Conservation (phyloP, 805 yeast genomes). For the Myxozyma nipponensis region DNA sequence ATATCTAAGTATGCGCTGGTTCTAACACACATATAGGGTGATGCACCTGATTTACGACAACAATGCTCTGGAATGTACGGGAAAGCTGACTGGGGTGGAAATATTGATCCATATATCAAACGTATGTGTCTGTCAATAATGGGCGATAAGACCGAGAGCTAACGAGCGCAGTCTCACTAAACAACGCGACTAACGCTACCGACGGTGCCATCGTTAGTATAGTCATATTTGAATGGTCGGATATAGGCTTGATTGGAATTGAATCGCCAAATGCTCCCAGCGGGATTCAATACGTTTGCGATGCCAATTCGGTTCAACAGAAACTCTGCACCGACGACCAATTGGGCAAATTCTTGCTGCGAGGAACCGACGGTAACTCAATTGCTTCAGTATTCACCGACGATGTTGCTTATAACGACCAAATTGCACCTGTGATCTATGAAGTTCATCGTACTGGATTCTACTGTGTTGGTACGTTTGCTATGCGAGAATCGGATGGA, state of each 20-base stretch:
- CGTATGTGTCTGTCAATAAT: slow-evolving; percentile 34
- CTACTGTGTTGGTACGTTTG: slow-evolving; percentile 79
- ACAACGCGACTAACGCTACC: neutral
- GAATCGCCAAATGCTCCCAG: slow-evolving; percentile 41
- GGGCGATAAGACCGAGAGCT: too few relatives aligned
- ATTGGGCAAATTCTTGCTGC: slow-evolving; percentile 60
- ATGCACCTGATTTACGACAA: slow-evolving; percentile 54
- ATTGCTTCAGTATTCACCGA: slow-evolving; percentile 20
- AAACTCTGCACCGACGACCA: slow-evolving; percentile 54
- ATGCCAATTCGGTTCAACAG: slow-evolving; percentile 55
- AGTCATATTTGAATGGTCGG: slow-evolving; percentile 79
- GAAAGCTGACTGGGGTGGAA: slow-evolving; percentile 83
- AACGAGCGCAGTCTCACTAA: neutral
- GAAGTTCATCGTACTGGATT: slow-evolving; percentile 74
- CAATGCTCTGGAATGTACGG: slow-evolving; percentile 89
- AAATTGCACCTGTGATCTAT: slow-evolving; percentile 53
- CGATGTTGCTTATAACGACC: slow-evolving; percentile 45
- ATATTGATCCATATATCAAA: slow-evolving; percentile 58
- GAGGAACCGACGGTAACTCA: slow-evolving; percentile 24
- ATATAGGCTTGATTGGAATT: slow-evolving; percentile 64
- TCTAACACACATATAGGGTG: too few relatives aligned
- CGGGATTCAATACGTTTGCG: slow-evolving; percentile 60
- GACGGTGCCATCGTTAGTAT: slow-evolving; percentile 52
- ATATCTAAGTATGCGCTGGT: too few relatives aligned
- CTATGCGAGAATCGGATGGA: slow-evolving; percentile 40